These are phyloP conservation scores for Nemania abortiva DNA, from an alignment of 2,329 filamentous ascomycete species.

Conservation along the genomic window DNA sequence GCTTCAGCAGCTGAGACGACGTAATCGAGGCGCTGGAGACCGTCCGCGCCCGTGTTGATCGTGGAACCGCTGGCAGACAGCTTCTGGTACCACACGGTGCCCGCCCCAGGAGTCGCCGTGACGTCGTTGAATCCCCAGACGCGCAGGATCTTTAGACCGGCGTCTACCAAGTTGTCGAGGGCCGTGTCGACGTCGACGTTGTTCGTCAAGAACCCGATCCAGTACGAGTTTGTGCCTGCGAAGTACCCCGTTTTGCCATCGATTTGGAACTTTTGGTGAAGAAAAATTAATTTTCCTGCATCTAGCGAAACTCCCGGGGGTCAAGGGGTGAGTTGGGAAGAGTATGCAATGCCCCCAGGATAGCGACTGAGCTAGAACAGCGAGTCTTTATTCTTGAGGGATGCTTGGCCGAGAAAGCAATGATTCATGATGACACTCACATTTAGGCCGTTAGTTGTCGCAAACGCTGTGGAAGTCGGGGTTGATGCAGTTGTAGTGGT, in stretches of 20 bases:
- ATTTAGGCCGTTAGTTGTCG: slow-evolving; percentile 30
- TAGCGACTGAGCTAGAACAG: neutral
- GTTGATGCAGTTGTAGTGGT: slow-evolving; percentile 9
- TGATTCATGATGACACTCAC: slow-evolving; percentile 12
- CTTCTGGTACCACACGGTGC: slow-evolving; percentile 65
- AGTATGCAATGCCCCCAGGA: slow-evolving; percentile 41
- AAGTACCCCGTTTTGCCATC: slow-evolving; percentile 60
- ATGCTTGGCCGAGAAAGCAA: neutral
- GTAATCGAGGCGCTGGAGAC: slow-evolving; percentile 73
- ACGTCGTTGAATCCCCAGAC: slow-evolving; percentile 74
- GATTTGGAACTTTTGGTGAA: slow-evolving; percentile 51
- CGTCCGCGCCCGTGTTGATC: slow-evolving; percentile 73
- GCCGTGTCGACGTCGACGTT: slow-evolving; percentile 67
- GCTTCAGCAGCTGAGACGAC: slow-evolving; percentile 71
- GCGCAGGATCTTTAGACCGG: slow-evolving; percentile 69
- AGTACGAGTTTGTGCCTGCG: slow-evolving; percentile 66
- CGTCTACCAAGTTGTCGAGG: slow-evolving; percentile 60
- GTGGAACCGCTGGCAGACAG: slow-evolving; percentile 63
- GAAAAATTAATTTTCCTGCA: neutral
- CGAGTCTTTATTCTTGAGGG: neutral
- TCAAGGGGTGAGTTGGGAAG: neutral
- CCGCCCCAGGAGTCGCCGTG: slow-evolving; percentile 53
- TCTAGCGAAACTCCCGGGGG: neutral
- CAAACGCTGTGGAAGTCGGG: slow-evolving; percentile 26
- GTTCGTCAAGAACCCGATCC: slow-evolving; percentile 64